Evolutionary conservation across 345 rosid genomes (phyloP), one percentile per base, ranked within the genome.

Genomic region (Rhodamnia rubescens): DNA sequence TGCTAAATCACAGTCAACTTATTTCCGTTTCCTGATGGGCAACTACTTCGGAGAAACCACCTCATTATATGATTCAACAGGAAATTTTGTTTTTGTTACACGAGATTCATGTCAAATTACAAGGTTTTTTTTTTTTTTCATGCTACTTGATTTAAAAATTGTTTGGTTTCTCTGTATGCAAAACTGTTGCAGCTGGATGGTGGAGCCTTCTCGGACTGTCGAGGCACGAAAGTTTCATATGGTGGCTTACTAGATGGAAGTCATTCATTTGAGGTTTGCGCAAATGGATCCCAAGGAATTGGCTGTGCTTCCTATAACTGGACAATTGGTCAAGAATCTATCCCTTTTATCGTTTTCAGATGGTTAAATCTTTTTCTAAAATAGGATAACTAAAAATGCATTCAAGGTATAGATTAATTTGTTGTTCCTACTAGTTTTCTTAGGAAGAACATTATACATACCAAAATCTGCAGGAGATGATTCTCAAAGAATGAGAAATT

Each of bases 201-300:
- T 87, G 94, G 89, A 14, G 51, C 74, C 80, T 85, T 90, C 86
- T 89, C 94, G 85, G 92, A 93, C 78, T 95, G 98, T 85, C 92
- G 90, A 83, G 84, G 58, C 83, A 85, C 90, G 90, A 69, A 90
- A 86, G 87, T 90, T 88, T 86, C 86, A n/a, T 95, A 93, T 88
- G 58, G 89, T 12, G 92, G 91, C 59, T 90, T 97, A 89, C 85
- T 75, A 59, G 99, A 95, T 8, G 99, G 99, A 40, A 91, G 91
- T 59, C 99, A 97, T 91, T 86, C 93, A 81, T 94, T 95, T 88
- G 91, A 88, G 90, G 96, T 95, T 88, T 95, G 99, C 86, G 54
- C 87, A 85, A 90, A 91, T 82, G 90, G 89, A 87, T 86, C 90
- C 86, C 89, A 69, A 85, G 92, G 90, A 90, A 86, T 84, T 89